phyloP scores from a whole-genome alignment of 331 rosid genomes.

The Pyrus hybrid region DNA sequence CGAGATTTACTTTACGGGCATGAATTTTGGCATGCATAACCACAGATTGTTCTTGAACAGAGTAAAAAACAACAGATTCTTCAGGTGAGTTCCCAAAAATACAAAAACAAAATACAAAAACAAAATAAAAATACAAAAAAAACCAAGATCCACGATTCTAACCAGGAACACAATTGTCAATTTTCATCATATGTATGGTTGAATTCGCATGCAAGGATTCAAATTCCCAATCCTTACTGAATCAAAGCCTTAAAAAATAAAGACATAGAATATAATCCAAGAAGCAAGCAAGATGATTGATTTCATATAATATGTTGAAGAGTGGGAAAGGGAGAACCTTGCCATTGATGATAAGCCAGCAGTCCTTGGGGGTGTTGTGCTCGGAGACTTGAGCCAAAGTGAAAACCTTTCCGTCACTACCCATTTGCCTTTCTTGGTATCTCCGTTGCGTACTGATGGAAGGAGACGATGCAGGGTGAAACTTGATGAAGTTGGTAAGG shows the following conservation, averaged over 20 bases:
- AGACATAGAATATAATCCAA: neutral
- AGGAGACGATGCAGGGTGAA: neutral
- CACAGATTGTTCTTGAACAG: too few species aligned
- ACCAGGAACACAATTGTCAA: neutral
- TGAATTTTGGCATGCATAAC: neutral
- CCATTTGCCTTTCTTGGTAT: conserved; percentile 23
- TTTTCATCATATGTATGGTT: neutral
- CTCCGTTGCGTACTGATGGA: neutral
- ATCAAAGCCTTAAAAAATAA: neutral
- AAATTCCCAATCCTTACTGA: neutral
- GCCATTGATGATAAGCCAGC: conserved; percentile 48
- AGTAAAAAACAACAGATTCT: neutral
- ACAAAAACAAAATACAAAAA: neutral
- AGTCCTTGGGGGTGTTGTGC: conserved; percentile 33
- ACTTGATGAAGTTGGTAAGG: neutral
- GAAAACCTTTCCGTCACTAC: conserved; percentile 30
- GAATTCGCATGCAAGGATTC: neutral
- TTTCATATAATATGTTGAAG: neutral
- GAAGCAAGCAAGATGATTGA: neutral
- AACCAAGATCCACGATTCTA: neutral
- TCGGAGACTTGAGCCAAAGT: conserved; percentile 40
- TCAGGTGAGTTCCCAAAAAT: neutral
- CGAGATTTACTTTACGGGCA: neutral
- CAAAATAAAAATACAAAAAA: neutral
- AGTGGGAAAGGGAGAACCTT: conserved; percentile 24